A percentile compares a stretch with the other conserved stretches of the same genome.
Conservation (phyloP, 78 protist genomes). For the Mantamonas sphyraenae region DNA sequence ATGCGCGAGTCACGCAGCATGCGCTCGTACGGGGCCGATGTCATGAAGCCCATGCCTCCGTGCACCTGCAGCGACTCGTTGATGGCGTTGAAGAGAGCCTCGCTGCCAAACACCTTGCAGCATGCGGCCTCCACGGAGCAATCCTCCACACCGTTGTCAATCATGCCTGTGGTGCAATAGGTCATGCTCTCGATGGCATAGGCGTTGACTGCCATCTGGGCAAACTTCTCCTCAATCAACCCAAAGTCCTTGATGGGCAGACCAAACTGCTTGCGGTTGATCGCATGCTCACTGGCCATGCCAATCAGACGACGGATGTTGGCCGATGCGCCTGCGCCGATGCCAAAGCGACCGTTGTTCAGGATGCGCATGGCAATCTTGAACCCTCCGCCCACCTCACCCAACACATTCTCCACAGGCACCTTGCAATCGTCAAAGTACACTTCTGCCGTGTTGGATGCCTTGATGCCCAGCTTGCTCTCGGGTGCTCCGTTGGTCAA, state of each 20-base stretch:
- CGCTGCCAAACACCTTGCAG: slow-evolving; percentile 17
- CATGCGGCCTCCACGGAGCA: slow-evolving; percentile 14
- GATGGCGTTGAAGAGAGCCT: not conserved
- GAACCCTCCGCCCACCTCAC: slow-evolving; percentile 7
- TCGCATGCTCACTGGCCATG: slow-evolving; percentile 7
- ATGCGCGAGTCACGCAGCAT: slow-evolving; percentile 35
- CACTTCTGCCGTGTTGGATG: slow-evolving; percentile 10
- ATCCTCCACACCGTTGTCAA: slow-evolving; percentile 1
- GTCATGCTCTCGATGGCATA: slow-evolving; percentile 17
- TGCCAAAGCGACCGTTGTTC: slow-evolving; percentile 29
- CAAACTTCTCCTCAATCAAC: slow-evolving; percentile 16
- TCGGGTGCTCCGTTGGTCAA: slow-evolving; percentile 16
- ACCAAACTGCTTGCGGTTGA: slow-evolving; percentile 16
- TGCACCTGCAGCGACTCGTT: slow-evolving; percentile 36
- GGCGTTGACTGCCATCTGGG: not conserved
- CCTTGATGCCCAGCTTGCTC: slow-evolving; percentile 15
- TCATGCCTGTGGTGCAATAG: slow-evolving; percentile 4
- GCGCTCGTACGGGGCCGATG: slow-evolving; percentile 36
- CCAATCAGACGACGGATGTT: slow-evolving; percentile 6
- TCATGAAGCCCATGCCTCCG: slow-evolving; percentile 56
- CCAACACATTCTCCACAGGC: slow-evolving; percentile 28
- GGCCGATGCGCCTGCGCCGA: not conserved
- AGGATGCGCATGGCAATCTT: slow-evolving; percentile 24
- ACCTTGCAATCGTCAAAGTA: slow-evolving; percentile 5
- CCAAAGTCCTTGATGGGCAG: not conserved